Conservation (phyloP, 2,329 filamentous ascomycete genomes). For the Remersonia thermophila region DNA sequence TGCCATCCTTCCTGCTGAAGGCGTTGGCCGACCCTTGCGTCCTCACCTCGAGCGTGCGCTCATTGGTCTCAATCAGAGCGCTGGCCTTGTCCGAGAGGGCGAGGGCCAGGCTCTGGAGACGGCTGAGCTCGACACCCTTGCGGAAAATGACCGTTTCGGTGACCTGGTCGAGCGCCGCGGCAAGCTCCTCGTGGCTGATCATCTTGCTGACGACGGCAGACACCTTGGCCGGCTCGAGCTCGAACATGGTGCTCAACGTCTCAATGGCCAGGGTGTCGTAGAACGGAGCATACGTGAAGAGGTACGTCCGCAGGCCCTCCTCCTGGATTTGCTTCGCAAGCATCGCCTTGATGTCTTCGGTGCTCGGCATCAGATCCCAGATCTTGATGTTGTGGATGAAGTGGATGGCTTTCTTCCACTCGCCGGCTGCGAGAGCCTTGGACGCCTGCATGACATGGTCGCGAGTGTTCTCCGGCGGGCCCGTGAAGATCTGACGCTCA, state of each 20-base stretch:
- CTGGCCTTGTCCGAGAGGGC: constrained; percentile 94
- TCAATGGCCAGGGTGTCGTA: constrained; percentile 89
- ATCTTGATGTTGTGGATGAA: constrained; percentile 99
- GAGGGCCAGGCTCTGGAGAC: constrained; percentile 87
- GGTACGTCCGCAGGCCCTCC: constrained; percentile 92
- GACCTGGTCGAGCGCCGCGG: constrained; percentile 92
- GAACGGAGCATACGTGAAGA: constrained; percentile 98
- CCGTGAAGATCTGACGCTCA: constrained; percentile 97
- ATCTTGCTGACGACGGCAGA: constrained; percentile 95
- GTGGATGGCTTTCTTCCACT: constrained; percentile 93
- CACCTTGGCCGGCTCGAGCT: constrained; percentile 82
- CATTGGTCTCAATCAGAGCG: constrained; percentile 89
- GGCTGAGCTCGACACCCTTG: constrained; percentile 95
- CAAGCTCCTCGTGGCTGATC: constrained; percentile 98
- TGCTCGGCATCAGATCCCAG: constrained; percentile 92
- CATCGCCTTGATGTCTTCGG: constrained; percentile 92
- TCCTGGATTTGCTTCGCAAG: constrained; percentile 97
- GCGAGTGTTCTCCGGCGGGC: constrained; percentile 94
- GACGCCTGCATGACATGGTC: constrained; percentile 99
- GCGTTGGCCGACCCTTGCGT: constrained; percentile 92
- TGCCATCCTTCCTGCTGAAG: constrained; percentile 83
- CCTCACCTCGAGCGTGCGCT: constrained; percentile 91
- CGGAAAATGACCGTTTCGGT: constrained; percentile 97
- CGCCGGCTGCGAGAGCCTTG: constrained; percentile 88
- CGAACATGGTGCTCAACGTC: constrained; percentile 88